These are phyloP conservation scores for Rhizopogon vinicolor DNA, from an alignment of 768 basidiomycete genomes.

Conservation along the genomic window DNA sequence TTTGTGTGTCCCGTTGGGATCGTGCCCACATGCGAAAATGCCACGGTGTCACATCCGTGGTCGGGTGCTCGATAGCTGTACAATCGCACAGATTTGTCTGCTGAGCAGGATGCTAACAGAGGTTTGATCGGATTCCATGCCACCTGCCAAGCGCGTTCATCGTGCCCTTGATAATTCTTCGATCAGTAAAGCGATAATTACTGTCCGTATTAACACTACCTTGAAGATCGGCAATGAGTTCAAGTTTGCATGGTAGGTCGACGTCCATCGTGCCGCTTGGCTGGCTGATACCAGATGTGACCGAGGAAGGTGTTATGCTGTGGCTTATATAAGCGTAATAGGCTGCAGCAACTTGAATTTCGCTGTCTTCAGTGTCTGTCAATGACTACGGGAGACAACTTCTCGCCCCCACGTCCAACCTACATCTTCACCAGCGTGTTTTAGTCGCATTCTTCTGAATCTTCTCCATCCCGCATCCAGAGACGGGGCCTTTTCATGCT, in stretches of 20 bases:
- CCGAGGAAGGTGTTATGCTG: no score
- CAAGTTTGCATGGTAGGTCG: conserved; percentile 15
- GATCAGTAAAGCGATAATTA: background rate
- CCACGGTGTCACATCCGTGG: conserved; percentile 11
- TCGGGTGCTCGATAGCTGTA: conserved; percentile 55
- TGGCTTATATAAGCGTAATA: no score
- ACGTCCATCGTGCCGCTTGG: conserved; percentile 8
- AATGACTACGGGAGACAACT: no score
- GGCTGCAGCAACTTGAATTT: no score
- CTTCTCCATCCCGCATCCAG: no score
- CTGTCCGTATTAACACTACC: conserved; percentile 9
- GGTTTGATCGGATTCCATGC: conserved; percentile 86
- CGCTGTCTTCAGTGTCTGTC: no score
- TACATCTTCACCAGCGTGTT: no score
- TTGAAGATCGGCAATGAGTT: conserved; percentile 17
- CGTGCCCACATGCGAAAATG: conserved; percentile 53
- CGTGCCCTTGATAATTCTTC: conserved; percentile 47
- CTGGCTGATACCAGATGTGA: no score
- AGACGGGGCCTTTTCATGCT: no score
- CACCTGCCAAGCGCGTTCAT: conserved; percentile 82
- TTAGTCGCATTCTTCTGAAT: no score
- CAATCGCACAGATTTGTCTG: conserved; percentile 87
- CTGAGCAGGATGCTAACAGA: conserved; percentile 88
- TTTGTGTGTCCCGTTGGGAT: conserved; percentile 85
- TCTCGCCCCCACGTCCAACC: no score